Evolutionary conservation across 139 green algal genomes (phyloP), one percentile per base, ranked within the genome.

Genomic region (Pleodorina starrii): DNA sequence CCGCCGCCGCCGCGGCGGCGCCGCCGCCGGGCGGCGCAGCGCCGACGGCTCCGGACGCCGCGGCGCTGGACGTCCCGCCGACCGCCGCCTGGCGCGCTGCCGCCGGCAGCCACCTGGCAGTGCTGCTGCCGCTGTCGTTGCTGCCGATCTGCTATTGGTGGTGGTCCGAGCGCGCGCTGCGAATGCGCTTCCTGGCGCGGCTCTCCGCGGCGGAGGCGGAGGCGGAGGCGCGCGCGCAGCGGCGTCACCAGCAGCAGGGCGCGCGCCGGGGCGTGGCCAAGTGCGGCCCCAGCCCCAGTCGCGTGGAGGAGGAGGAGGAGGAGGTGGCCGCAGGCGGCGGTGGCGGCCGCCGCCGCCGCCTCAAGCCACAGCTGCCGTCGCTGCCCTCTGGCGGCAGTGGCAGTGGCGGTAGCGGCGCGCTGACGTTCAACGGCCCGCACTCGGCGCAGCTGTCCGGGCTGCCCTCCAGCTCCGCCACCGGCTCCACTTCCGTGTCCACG

Each of bases 81-180:
- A 0, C 27, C 44, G 44, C 74, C 0, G 43, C 46, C 44, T 63
- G 44, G 74, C 44, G 44, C 23, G 17, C 21, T 40, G 42, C n/a
- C 38, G 42, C 57, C 5, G 29, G 21, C 38, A 57, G 60, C 7
- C 57, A 86, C 80, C 80, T 86, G 80, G 59, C 59, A 25, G 42
- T 43, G 57, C 27, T 76, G 57, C 29, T 86, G 80, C 80, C 80
- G 57, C 59, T 75, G 60, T 66, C 80, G 14, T 16, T 32, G 3
- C 9, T 60, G 80, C 80, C 80, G 0, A 48, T 86, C 4, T 5
- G 32, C 11, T 75, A 44, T 11, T 86, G 80, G 80, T 75, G 80
- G 80, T 86, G 80, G 80, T 43, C 25, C 25, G 80, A 86, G 80
- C 80, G 59, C 35, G 5, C 19, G 6, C 40, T 60, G 59, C 57